phyloP scores from a whole-genome alignment of 2,329 filamentous ascomycete species.

The Phyllosticta citriasiana region DNA sequence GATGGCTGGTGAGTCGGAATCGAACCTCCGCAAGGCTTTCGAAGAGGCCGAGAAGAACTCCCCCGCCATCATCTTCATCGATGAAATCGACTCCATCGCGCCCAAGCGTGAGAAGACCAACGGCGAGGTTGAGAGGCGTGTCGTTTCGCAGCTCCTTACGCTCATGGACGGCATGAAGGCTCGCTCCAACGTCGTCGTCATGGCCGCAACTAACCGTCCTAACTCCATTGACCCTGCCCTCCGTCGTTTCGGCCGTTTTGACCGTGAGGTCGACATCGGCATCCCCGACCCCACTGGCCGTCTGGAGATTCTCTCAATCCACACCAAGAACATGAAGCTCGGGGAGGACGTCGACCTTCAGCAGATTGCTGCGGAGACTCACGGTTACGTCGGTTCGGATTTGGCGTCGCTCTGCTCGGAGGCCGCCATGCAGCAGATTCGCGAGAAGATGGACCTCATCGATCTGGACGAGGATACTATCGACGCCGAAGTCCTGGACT shows the following conservation, averaged over 20 bases:
- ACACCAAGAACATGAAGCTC: slow-evolving; percentile 99
- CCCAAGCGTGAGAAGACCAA: slow-evolving; percentile 99
- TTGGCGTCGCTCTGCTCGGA: slow-evolving; percentile 96
- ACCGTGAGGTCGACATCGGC: slow-evolving; percentile 96
- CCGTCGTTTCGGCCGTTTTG: slow-evolving; percentile 95
- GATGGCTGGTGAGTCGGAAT: slow-evolving; percentile 99
- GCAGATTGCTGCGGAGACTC: slow-evolving; percentile 92
- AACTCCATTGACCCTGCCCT: slow-evolving; percentile 98
- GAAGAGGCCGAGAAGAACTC: slow-evolving; percentile 99
- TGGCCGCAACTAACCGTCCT: slow-evolving; percentile 97
- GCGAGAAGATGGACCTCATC: slow-evolving; percentile 99
- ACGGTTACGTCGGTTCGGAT: slow-evolving; percentile 98
- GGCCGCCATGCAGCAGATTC: slow-evolving; percentile 99
- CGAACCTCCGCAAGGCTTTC: slow-evolving; percentile 96
- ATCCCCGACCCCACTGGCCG: slow-evolving; percentile 96
- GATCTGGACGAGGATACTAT: slow-evolving; percentile 99
- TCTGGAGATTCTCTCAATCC: slow-evolving; percentile 97
- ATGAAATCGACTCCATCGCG: slow-evolving; percentile 98
- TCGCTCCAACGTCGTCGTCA: slow-evolving; percentile 94
- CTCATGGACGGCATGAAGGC: slow-evolving; percentile 99
- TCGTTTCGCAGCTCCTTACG: slow-evolving; percentile 91
- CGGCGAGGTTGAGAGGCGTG: slow-evolving; percentile 95
- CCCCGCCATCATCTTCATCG: slow-evolving; percentile 98
- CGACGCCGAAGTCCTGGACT: slow-evolving; percentile 95
- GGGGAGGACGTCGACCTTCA: slow-evolving; percentile 93